A percentile compares a stretch with the other conserved stretches of the same genome.
Conservation (phyloP, 345 rosid species). For the Angophora floribunda region DNA sequence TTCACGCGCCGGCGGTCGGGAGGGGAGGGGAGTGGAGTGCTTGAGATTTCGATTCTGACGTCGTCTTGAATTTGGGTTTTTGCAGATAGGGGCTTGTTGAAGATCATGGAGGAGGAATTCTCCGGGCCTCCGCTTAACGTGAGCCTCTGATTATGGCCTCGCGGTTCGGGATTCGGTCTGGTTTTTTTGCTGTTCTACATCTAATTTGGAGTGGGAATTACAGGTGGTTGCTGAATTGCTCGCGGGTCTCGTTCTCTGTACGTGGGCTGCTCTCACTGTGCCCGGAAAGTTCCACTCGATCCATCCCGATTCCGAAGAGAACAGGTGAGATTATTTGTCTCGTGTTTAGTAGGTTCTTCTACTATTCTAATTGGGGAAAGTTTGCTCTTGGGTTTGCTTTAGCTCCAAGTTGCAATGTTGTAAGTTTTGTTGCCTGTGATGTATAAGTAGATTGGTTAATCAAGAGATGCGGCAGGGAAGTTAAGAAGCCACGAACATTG, state of each 20-base stretch:
- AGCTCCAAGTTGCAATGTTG: neutral
- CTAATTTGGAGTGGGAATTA: neutral
- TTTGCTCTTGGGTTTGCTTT: neutral
- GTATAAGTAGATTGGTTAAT: neutral
- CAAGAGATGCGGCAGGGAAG: neutral
- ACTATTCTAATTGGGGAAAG: neutral
- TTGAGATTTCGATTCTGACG: neutral
- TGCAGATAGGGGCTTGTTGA: constrained; percentile 82
- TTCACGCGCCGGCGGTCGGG: neutral
- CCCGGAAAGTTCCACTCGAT: constrained; percentile 86
- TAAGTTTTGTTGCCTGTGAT: neutral
- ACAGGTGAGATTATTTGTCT: constrained; percentile 44
- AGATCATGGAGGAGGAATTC: constrained; percentile 89
- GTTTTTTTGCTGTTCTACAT: neutral
- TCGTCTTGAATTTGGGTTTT: neutral
- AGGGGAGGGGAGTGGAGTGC: neutral
- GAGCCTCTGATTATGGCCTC: neutral
- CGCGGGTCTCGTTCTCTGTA: constrained; percentile 59
- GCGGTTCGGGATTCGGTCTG: neutral
- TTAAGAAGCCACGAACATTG: neutral
- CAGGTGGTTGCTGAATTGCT: constrained; percentile 80
- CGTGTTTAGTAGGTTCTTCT: neutral
- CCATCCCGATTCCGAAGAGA: constrained; percentile 88
- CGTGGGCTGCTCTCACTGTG: constrained; percentile 89
- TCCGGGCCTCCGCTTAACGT: constrained; percentile 73